Conservation (phyloP, 768 basidiomycete species). For the Trametes elegans region DNA sequence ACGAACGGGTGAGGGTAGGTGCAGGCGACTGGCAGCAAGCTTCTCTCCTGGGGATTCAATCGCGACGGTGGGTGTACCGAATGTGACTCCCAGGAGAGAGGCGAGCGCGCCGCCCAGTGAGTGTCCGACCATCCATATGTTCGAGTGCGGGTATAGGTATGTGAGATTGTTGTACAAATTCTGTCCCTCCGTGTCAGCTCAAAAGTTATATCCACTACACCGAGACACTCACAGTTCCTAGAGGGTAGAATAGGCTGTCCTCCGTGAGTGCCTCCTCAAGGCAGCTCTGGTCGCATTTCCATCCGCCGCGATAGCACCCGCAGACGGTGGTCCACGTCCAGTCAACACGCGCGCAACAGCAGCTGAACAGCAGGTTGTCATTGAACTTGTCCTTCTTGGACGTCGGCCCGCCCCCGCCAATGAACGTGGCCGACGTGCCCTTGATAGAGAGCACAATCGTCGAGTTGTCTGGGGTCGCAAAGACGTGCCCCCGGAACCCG, state of each 20-base stretch:
- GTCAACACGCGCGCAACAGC: conserved; percentile 90
- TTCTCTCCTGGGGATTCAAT: conserved; percentile 91
- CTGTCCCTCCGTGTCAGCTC: conserved; percentile 39
- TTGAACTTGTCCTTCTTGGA: conserved; percentile 89
- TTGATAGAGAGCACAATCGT: conserved; percentile 90
- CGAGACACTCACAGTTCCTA: conserved; percentile 68
- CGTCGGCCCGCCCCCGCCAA: conserved; percentile 82
- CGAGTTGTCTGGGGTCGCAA: conserved; percentile 77
- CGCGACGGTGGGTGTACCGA: conserved; percentile 82
- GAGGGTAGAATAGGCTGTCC: conserved; percentile 86
- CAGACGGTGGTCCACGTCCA: conserved; percentile 96
- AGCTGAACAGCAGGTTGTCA: conserved; percentile 90
- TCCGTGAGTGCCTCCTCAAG: conserved; percentile 70
- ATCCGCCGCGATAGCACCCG: conserved; percentile 77
- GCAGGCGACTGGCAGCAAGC: conserved; percentile 74
- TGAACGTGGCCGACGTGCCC: conserved; percentile 79
- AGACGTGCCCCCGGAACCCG: conserved; percentile 90
- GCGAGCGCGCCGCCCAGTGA: conserved; percentile 74
- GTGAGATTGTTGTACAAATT: conserved; percentile 94
- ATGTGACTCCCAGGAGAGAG: conserved; percentile 81
- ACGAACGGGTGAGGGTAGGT: conserved; percentile 81
- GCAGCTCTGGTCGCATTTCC: conserved; percentile 81
- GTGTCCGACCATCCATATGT: conserved; percentile 86
- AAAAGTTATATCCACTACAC: background rate
- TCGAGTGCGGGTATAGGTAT: conserved; percentile 86